Conservation (phyloP, 202 grass and related monocot genomes). For the Zizania palustris region DNA sequence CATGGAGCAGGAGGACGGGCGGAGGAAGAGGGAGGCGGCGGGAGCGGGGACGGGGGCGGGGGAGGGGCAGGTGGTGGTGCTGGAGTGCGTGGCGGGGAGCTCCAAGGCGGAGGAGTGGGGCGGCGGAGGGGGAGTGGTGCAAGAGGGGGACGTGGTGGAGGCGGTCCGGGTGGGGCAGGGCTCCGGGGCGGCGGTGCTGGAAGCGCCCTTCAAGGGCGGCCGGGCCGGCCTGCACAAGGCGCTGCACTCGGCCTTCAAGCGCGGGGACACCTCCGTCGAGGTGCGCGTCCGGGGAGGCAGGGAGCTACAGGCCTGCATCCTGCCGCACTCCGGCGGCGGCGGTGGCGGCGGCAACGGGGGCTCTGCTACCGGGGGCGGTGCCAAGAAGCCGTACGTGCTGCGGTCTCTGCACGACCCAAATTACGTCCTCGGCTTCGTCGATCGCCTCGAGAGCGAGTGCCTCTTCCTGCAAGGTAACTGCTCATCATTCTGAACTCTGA, state of each 20-base stretch:
- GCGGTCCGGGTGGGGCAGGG: constrained; percentile 56
- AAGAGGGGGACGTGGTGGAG: constrained; percentile 86
- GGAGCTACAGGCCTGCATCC: constrained; percentile 79
- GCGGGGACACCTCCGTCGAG: constrained; percentile 75
- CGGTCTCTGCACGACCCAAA: constrained; percentile 85
- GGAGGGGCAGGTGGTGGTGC: constrained; percentile 58
- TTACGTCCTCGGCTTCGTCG: constrained; percentile 75
- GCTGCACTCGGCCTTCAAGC: constrained; percentile 82
- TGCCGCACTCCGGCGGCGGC: constrained; percentile 48
- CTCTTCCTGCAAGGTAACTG: constrained; percentile 69
- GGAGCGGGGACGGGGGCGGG: constrained; percentile 9
- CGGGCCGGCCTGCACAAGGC: constrained; percentile 65
- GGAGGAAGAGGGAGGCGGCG: constrained; percentile 20
- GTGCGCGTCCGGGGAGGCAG: constrained; percentile 55
- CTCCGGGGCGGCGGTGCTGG: constrained; percentile 44
- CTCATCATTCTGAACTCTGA: constrained; percentile 5
- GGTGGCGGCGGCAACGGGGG: constrained; percentile 11
- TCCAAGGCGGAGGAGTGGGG: constrained; percentile 95
- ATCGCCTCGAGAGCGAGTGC: constrained; percentile 78
- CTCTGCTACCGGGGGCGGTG: background rate
- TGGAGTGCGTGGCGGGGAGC: constrained; percentile 80
- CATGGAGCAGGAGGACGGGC: constrained; percentile 51
- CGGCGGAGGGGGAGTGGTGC: constrained; percentile 57
- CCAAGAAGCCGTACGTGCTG: constrained; percentile 69
- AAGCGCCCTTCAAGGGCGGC: constrained; percentile 82